Evolutionary conservation across 2,329 filamentous ascomycete genomes (phyloP).

Genomic region (Penicillium hesseltinei): DNA sequence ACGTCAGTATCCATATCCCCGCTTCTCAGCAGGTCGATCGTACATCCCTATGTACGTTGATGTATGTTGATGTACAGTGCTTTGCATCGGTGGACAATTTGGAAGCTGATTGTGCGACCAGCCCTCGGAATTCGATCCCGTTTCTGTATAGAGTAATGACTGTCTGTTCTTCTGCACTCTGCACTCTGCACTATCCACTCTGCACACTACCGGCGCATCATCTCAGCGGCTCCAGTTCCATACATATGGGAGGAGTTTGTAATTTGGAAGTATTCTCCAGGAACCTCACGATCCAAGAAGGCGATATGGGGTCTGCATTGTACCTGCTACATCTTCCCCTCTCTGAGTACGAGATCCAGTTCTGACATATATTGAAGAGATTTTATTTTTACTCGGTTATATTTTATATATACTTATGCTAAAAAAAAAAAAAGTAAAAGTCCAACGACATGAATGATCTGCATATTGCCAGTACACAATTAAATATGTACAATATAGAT

Average conservation of each 20-base stretch:
- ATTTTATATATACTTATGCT: too few relatives aligned
- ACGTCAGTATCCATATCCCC: not conserved
- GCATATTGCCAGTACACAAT: not conserved
- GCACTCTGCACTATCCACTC: not conserved
- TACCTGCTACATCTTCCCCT: slow-evolving; percentile 2
- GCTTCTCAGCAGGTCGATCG: slow-evolving; percentile 3
- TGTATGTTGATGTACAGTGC: not conserved
- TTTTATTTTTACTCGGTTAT: not conserved
- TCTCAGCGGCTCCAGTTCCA: not conserved
- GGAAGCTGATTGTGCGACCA: not conserved
- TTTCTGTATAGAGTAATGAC: not conserved
- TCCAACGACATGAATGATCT: not conserved
- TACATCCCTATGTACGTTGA: not conserved
- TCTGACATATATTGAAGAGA: not conserved
- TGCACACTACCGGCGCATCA: not conserved
- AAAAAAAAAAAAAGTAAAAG: too few relatives aligned
- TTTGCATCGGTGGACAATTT: not conserved
- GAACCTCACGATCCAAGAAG: not conserved
- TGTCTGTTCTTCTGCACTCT: not conserved
- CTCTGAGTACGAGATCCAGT: not conserved
- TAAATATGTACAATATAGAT: not conserved
- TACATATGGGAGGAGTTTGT: not conserved
- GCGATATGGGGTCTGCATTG: not conserved
- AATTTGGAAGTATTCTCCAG: not conserved
- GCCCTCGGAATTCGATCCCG: not conserved